Percentiles rank a stretch among this genome's conserved stretches.
Evolutionary conservation across 148 eudicot genomes (phyloP).

Genomic region (Rhododendron molle): DNA sequence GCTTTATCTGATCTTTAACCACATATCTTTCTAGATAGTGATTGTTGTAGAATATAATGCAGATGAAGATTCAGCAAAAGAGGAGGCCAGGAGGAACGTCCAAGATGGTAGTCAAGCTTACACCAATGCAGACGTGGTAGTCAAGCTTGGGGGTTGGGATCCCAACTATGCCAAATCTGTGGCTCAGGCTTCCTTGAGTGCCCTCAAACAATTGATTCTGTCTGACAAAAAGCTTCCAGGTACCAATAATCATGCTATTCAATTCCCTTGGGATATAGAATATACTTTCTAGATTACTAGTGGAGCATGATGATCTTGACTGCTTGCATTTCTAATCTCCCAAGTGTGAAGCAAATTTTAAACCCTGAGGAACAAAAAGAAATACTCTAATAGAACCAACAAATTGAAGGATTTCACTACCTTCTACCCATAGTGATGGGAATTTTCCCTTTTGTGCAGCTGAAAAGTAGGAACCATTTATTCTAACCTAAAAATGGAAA

Average conservation of each 20-base stretch:
- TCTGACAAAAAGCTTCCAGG: constrained; percentile 94
- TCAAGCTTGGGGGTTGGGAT: constrained; percentile 88
- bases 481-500: neutral
- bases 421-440: neutral
- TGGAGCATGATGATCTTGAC: neutral
- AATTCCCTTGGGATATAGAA: neutral
- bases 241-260: constrained; percentile 12
- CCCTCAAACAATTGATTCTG: constrained; percentile 71
- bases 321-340: neutral
- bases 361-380: neutral
- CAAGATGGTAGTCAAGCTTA: constrained; percentile 58
- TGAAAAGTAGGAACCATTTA: neutral
- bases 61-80: constrained; percentile 89
- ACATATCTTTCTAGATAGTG: neutral
- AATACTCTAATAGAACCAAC: neutral
- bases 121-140: constrained; percentile 88
- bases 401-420: neutral
- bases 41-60: constrained; percentile 12
- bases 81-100: constrained; percentile 63
- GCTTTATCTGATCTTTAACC: constrained; percentile 1
- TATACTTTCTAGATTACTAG: neutral
- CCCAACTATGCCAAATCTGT: constrained; percentile 61
- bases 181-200: constrained; percentile 92
- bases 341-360: neutral
- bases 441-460: neutral